Evolutionary conservation across 176 grass and related monocot genomes (phyloP), one percentile per base, ranked within the genome.

Genomic region (Guadua angustifolia): DNA sequence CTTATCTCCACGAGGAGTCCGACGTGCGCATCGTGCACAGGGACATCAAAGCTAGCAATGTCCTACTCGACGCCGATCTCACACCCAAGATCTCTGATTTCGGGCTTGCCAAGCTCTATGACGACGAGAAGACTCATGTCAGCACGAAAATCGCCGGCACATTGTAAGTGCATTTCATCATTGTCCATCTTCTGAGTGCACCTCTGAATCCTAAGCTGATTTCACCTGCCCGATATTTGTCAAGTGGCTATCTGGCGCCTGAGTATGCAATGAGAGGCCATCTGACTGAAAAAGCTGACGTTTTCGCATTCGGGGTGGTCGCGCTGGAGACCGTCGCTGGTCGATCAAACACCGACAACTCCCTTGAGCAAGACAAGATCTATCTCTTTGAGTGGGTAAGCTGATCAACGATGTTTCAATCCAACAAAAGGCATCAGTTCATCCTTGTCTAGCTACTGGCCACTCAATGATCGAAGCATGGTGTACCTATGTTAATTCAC

Each of bases 11-110:
- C 76, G 91, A 97, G 88, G 94, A 97, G 38, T 97, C 94, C 36
- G 75, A 84, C 74, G 77, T 93, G 26, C 87, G 91, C 74, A 53
- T 97, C 14, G 89, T 97, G 65, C 94, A 97, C 84, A 89, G 94
- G 82, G 94, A 36, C 35, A 36, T 36, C 35, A 36, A 36, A 36
- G 35, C 35, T 36, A 36, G 35, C 35, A 36, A 36, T 36, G 66
- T 97, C 66, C 82, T 97, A 19, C 84, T 97, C 45, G 94, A 97
- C 9, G 17, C 82, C 6, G 78, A 97, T 72, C 89, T 94, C 46
- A 94, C 75, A 40, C 94, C 94, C 69, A 97, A 97, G 81, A 97
- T 93, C 78, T 97, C 94, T 0, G 94, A 97, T 90, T 97, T 94
- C 16, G 94, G 94, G 17, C 86, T 94, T 0, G 94, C 94, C 6